A percentile compares a stretch with the other conserved stretches of the same genome.
Evolutionary conservation across 148 eudicot genomes (phyloP).

Genomic region (Fagopyrum tataricum): DNA sequence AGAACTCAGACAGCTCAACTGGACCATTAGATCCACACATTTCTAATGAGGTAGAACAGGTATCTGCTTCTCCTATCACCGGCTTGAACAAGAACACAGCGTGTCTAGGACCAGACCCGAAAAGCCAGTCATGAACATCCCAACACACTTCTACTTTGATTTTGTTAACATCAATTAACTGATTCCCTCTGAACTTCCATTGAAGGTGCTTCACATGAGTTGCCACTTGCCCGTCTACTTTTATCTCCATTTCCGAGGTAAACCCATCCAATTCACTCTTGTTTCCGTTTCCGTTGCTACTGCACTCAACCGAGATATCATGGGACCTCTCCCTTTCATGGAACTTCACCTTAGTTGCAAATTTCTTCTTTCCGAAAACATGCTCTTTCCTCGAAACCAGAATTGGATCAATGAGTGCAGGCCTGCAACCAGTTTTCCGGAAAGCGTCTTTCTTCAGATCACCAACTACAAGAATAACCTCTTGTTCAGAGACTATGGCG

Average conservation of each 20-base stretch:
- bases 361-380: constrained; percentile 72
- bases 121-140: constrained; percentile 98
- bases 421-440: constrained; percentile 69
- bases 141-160: constrained; percentile 68
- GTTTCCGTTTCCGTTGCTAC: constrained; percentile 18
- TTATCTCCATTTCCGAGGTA: constrained; percentile 76
- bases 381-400: constrained; percentile 74
- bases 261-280: constrained; percentile 18
- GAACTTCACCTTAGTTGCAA: constrained; percentile 54
- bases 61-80: constrained; percentile 18
- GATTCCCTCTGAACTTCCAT: constrained; percentile 94
- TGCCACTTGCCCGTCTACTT: constrained; percentile 59
- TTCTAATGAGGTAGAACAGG: background rate
- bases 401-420: constrained; percentile 63
- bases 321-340: constrained; percentile 70
- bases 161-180: constrained; percentile 41
- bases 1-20: constrained; percentile 46
- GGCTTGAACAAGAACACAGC: constrained; percentile 82
- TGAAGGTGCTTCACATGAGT: constrained; percentile 71
- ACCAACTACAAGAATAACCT: constrained; percentile 68
- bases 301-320: constrained; percentile 74
- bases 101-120: constrained; percentile 71
- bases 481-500: constrained; percentile 63
- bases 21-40: constrained; percentile 15
- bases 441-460: constrained; percentile 81